Base-by-base conservation (phyloP, 805 yeast species). In the Monosporozyma yasuniensis region DNA sequence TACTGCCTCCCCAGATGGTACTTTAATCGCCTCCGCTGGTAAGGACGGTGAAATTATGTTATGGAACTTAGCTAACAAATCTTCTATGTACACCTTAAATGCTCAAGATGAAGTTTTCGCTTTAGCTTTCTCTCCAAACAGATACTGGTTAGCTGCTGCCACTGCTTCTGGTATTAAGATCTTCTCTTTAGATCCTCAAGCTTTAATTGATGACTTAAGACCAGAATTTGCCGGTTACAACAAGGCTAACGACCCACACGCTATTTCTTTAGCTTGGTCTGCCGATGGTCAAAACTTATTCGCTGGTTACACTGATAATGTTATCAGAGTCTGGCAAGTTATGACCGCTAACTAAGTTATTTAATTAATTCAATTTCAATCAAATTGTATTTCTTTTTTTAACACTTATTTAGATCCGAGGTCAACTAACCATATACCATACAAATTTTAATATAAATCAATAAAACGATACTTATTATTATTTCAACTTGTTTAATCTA, bases 81-180 rank as follows among this genome's bases (percentile, higher is more conserved):
- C 76, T 70, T 83, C 90, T 70, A 80, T 90, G 70, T 91, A 89
- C 95, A 83, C 96, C 69, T 82, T 93, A 74, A 78, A 80, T 68
- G 91, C 96, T 67, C 88, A 93, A 74, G 93, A 91, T 71, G 98
- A 91, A 81, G 89, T 93, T 66, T 87, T 87, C 76, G 95, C 97
- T 73, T 82, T 93, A 72, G 96, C 97, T 67, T 93, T 93, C 96
- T 91, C 98, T 74, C 99, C 99, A 79, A 87, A 87, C 95, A 90
- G 99, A 85, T 93, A 87, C 95, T 93, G 99, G 99, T 86, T 93
- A 75, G 91, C 96, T 73, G 99, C 98, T 78, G 98, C 99, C 71
- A 93, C 99, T 67, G 78, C 96, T 61, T 78, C 96, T 63, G 93
- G 96, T 71, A 88, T 93, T 81, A 91, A 90, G 87, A 84, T 93